Base-by-base conservation (phyloP, 371 early-diverging fungal species). In the Mortierella sp. region DNA sequence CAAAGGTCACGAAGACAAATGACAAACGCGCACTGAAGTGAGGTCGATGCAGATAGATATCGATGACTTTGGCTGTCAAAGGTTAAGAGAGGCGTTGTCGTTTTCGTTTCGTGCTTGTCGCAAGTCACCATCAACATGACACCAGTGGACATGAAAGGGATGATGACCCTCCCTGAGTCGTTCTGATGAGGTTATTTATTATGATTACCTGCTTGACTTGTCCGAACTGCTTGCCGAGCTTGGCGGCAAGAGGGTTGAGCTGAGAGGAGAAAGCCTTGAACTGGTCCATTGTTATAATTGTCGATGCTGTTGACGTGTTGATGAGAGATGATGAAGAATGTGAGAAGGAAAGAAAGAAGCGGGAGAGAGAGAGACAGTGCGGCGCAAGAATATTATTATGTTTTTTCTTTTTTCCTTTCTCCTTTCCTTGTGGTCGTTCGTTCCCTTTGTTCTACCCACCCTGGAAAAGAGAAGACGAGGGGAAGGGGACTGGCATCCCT, bases 151-250 rank as follows among this genome's bases (percentile, higher is more conserved):
- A 63, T 38, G 24, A 42, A 34, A 24, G 2, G n/a, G 68, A 68
- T 68, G 68, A 68, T 68, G 68, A 38, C 44, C 42, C 19, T 42
- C 14, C 9, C 11, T 55, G 42, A 42, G 9, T 42, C 24, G 16
- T 16, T 47, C 16, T 47, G 48, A 72, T 72, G 72, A 72, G 71
- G 1, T 60, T 3, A 9, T 26, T 58, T n/a, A 10, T 58, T 21
- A 42, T 16, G 10, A 83, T 70, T 91, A 96, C 96, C 93, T 96
- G 97, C 90, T 94, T 92, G 84, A 94, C 94, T 88, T 96, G 97
- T 72, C 93, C 94, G 80, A 96, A 90, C 72, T 95, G 93, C 87
- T 94, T 93, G 85, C 92, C 91, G 42, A 96, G 90, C 75, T 90
- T 91, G 75, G 91, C 90, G 26, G 96, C 95, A 74, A 96, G 91